A percentile compares a stretch with the other conserved stretches of the same genome.
These are phyloP conservation scores for Trichosporon faecale DNA, from an alignment of 1,284 basidiomycete species.

Conservation along the genomic window DNA sequence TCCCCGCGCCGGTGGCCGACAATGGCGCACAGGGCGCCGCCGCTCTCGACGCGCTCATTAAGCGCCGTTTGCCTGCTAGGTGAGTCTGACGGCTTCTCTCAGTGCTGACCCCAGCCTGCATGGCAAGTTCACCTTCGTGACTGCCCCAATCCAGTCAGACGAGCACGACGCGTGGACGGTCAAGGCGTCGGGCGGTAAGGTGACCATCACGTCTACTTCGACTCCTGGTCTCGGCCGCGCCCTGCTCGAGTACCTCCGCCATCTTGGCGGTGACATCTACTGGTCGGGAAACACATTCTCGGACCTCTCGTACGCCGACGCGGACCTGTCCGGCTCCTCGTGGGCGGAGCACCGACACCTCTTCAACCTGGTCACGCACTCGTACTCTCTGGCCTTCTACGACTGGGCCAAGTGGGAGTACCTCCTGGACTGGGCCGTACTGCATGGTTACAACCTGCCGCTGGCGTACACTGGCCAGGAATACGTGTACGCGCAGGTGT, in stretches of 20 bases:
- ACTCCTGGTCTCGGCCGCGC: conserved; percentile 20
- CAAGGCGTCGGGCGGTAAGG: conserved; percentile 13
- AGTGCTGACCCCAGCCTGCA: conserved; percentile 9
- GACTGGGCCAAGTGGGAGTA: conserved; percentile 54
- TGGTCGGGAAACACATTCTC: conserved; percentile 24
- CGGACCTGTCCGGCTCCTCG: neutral
- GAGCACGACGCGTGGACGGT: conserved; percentile 12
- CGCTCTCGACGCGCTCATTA: conserved; percentile 14
- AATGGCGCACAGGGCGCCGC: neutral
- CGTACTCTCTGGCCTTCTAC: conserved; percentile 55
- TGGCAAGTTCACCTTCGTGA: conserved; percentile 9
- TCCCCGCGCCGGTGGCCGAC: neutral
- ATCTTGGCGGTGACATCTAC: conserved; percentile 19
- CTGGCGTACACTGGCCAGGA: conserved; percentile 56
- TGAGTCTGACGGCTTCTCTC: neutral
- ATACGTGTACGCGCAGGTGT: conserved; percentile 50
- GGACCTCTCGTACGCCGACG: neutral
- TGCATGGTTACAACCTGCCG: conserved; percentile 55
- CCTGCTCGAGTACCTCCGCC: conserved; percentile 21
- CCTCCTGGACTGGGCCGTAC: conserved; percentile 56
- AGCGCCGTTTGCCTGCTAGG: conserved; percentile 10
- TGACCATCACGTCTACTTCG: conserved; percentile 11
- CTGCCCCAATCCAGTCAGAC: neutral
- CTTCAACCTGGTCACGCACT: conserved; percentile 55
- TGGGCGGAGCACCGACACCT: conserved; percentile 39